Base-by-base conservation (phyloP, 345 rosid species). In the Arabis alpina region DNA sequence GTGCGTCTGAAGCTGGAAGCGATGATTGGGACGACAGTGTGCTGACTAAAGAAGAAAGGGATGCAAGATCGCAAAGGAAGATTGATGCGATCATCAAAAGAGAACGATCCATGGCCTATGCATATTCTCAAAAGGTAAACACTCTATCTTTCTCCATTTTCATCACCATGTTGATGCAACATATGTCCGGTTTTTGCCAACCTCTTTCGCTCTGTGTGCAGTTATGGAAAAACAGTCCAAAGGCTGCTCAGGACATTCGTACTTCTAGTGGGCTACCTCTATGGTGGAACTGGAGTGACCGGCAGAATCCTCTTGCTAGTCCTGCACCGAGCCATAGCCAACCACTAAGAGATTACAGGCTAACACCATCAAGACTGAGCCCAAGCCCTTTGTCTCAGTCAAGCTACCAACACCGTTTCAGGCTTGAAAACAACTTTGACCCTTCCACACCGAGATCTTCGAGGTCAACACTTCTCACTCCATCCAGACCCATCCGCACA, bases 281-380 rank as follows among this genome's bases (percentile, higher is more conserved):
- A 88, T 90, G 99, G 99, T 94, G 96, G 97, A 94, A 83, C 80
- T 90, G 97, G 98, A 59, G 77, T 61, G 99, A 92, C 58, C 82
- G 82, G 12, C 97, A 92, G 62, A 71, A 86, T n/a, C 91, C 89
- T 45, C 66, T 65, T 23, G 42, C 77, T 44, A 86, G 71, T 68
- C 71, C 77, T 47, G 71, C 77, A 4, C 90, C 85, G 57, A 82
- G 76, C 70, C 82, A 75, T 66, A 71, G 79, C 61, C 79, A 70
- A 49, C 45, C 75, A 49, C 27, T 14, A 24, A 76, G 71, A 58
- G 76, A 76, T 24, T 65, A 43, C 45, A 66, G 68, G 80, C 72
- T 12, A 65, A 76, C 76, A 64, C 80, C 72, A 43, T 23, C 72
- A 64, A 87, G 84, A 82, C 14, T 77, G 54, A 83, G 86, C 70